These are phyloP conservation scores for Trametes versicolor DNA, from an alignment of 1,284 basidiomycete genomes.

Conservation along the genomic window DNA sequence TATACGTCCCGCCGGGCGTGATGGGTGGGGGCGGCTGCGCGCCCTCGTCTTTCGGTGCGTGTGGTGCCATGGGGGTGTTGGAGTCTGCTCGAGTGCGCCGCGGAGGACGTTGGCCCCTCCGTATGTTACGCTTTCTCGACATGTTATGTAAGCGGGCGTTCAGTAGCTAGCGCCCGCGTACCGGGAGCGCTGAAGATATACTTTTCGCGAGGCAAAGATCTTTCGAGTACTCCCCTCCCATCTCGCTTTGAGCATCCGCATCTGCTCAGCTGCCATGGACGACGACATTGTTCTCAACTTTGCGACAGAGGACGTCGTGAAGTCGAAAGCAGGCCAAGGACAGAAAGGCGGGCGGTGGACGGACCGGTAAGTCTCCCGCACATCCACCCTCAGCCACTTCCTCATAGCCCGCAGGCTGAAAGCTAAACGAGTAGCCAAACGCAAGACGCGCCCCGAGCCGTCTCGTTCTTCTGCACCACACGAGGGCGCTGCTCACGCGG, in stretches of 20 bases:
- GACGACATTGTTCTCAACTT: conserved; percentile 75
- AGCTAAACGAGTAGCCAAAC: conserved; percentile 73
- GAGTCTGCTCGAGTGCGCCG: conserved; percentile 6
- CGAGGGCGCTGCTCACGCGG: conserved; percentile 8
- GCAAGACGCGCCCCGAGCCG: conserved; percentile 53
- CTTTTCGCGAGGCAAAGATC: conserved; percentile 21
- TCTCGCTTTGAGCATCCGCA: not conserved
- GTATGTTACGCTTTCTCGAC: conserved; percentile 21
- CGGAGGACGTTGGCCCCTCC: conserved; percentile 1
- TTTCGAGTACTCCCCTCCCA: conserved; percentile 5
- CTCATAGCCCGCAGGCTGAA: conserved; percentile 60
- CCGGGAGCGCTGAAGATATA: conserved; percentile 18
- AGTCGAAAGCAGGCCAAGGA: conserved; percentile 41
- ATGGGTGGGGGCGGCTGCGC: conserved; percentile 68
- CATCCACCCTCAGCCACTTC: conserved; percentile 17
- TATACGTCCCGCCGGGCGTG: conserved; percentile 79
- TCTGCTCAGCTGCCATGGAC: conserved; percentile 59
- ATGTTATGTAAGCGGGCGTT: conserved; percentile 22
- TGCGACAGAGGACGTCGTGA: conserved; percentile 50
- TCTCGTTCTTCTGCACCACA: conserved; percentile 41
- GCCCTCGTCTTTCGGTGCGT: conserved; percentile 50
- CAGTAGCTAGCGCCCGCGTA: not conserved
- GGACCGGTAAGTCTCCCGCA: conserved; percentile 67
- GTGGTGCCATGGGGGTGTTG: conserved; percentile 35
- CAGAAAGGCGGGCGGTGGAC: conserved; percentile 88